These are phyloP conservation scores for Berberis thunbergii DNA, from an alignment of 164 flowering plant genomes.

Conservation along the genomic window DNA sequence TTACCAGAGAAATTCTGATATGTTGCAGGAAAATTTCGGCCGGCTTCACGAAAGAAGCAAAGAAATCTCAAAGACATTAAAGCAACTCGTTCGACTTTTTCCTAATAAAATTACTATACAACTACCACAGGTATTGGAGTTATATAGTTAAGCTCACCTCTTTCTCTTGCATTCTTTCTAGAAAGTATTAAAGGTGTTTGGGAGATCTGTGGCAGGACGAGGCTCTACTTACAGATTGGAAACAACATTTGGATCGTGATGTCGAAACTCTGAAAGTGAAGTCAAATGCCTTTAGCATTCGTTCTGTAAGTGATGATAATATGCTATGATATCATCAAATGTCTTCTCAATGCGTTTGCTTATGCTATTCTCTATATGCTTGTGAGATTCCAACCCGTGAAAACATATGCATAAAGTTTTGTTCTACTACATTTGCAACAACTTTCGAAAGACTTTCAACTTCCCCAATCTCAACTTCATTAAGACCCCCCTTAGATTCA, in stretches of 20 bases:
- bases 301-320: constrained; percentile 40
- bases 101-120: constrained; percentile 85
- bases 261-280: constrained; percentile 59
- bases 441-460: no score
- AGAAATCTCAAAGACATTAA: constrained; percentile 60
- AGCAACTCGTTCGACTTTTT: constrained; percentile 71
- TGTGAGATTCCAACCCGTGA: no score
- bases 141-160: background rate
- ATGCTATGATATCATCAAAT: background rate
- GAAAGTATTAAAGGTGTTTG: background rate
- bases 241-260: constrained; percentile 72
- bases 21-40: constrained; percentile 60
- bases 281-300: constrained; percentile 53
- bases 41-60: constrained; percentile 69
- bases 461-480: no score
- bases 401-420: no score
- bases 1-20: background rate
- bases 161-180: background rate
- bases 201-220: constrained; percentile 52
- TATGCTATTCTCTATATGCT: no score
- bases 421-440: no score
- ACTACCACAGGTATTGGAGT: constrained; percentile 60
- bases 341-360: no score
- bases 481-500: no score
- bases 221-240: constrained; percentile 63